These are phyloP conservation scores for Coniosporium tulheliwenetii DNA, from an alignment of 2,329 filamentous ascomycete genomes.

Conservation along the genomic window DNA sequence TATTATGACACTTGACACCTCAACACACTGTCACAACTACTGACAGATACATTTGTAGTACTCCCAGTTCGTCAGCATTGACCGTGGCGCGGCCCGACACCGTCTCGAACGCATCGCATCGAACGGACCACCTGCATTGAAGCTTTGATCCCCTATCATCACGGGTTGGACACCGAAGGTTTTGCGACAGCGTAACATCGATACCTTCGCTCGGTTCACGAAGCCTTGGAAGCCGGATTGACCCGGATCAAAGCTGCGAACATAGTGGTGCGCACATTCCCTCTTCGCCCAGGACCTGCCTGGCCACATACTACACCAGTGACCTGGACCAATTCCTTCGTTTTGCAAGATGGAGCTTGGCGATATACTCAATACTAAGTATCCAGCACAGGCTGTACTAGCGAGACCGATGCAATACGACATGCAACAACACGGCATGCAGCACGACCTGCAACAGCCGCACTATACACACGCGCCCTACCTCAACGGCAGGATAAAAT, in stretches of 20 bases:
- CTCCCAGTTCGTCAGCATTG: slow-evolving; percentile 16
- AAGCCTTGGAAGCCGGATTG: not conserved
- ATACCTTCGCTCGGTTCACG: no score
- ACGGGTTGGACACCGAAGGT: not conserved
- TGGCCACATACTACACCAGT: not conserved
- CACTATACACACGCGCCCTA: slow-evolving; percentile 32
- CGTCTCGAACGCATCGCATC: not conserved
- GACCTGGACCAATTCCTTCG: not conserved
- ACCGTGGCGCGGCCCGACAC: slow-evolving; percentile 20
- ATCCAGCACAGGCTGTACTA: slow-evolving; percentile 20
- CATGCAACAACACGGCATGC: slow-evolving; percentile 26
- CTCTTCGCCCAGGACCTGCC: slow-evolving; percentile 2
- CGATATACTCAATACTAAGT: slow-evolving; percentile 26
- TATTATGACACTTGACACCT: no score
- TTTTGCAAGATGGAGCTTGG: slow-evolving; percentile 20
- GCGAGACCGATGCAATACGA: slow-evolving; percentile 15
- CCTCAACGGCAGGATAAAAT: slow-evolving; percentile 35
- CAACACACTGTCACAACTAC: no score
- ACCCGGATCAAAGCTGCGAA: slow-evolving; percentile 3
- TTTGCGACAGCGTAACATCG: slow-evolving; percentile 7
- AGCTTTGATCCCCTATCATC: not conserved
- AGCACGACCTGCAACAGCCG: slow-evolving; percentile 19
- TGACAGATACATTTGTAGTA: no score
- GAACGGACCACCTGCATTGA: not conserved
- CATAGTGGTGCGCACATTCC: slow-evolving; percentile 4